Conservation (phyloP, 1,284 basidiomycete species). For the Trametes versicolor region DNA sequence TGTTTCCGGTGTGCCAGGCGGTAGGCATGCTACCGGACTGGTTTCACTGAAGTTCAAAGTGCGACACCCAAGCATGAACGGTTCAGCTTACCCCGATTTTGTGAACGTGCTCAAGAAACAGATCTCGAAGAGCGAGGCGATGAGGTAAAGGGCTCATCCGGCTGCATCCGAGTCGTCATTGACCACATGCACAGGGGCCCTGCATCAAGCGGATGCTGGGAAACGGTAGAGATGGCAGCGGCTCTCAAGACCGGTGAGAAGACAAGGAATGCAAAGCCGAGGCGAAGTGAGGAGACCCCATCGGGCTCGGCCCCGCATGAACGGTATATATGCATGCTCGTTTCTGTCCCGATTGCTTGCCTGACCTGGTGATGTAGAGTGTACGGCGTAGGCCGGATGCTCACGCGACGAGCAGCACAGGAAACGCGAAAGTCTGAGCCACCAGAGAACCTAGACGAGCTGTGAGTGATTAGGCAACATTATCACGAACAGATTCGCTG, state of each 20-base stretch:
- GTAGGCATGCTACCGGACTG: neutral
- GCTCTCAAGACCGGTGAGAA: conserved; percentile 5
- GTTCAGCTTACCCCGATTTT: conserved; percentile 25
- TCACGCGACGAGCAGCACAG: conserved; percentile 32
- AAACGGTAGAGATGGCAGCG: neutral
- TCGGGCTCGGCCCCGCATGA: conserved; percentile 15
- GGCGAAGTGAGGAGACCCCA: neutral
- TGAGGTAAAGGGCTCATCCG: neutral
- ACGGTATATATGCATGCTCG: conserved; percentile 14
- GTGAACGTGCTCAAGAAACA: conserved; percentile 16
- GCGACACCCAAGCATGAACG: conserved; percentile 30
- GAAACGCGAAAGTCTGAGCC: conserved; percentile 37
- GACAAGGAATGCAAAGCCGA: conserved; percentile 2
- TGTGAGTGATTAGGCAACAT: conserved; percentile 53
- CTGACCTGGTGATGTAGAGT: conserved; percentile 9
- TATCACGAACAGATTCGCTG: conserved; percentile 15
- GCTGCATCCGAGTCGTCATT: neutral
- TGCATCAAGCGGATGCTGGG: conserved; percentile 9
- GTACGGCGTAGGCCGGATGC: conserved; percentile 21
- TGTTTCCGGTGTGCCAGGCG: conserved; percentile 15
- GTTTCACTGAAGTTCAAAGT: conserved; percentile 33
- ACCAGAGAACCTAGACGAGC: conserved; percentile 64
- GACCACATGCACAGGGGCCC: neutral
- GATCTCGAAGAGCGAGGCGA: conserved; percentile 3
- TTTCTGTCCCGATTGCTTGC: neutral